Evolutionary conservation across 139 green algal genomes (phyloP).

Genomic region (Chlamydomonas incerta): DNA sequence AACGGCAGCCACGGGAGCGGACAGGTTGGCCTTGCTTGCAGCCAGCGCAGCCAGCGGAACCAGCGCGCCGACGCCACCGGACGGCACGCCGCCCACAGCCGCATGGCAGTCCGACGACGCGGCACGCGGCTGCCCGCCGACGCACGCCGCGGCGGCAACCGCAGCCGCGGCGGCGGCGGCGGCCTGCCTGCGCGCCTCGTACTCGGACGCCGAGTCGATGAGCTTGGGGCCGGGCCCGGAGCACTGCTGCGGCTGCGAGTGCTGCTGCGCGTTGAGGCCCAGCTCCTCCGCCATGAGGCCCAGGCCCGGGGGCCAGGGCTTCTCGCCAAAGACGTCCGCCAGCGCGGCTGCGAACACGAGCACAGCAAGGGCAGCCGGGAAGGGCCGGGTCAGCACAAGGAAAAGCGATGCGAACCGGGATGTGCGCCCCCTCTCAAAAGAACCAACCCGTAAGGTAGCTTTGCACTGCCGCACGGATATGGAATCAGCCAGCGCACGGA

Average conservation of each 20-base stretch:
- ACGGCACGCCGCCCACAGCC: neutral
- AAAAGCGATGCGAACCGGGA: neutral
- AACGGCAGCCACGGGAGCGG: no score
- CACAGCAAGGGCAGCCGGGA: neutral
- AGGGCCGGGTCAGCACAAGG: neutral
- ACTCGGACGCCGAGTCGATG: constrained; percentile 35
- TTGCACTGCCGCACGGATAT: no score
- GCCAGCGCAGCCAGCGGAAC: neutral
- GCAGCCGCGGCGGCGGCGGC: neutral
- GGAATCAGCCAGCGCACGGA: no score
- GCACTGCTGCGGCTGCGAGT: neutral
- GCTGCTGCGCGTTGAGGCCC: constrained; percentile 1
- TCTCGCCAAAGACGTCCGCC: constrained; percentile 20
- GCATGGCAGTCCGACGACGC: neutral
- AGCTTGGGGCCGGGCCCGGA: neutral
- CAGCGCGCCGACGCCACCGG: neutral
- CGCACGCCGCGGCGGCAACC: neutral
- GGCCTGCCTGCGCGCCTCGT: neutral
- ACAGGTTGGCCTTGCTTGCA: neutral
- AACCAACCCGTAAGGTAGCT: no score
- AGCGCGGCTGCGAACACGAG: neutral
- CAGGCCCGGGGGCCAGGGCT: constrained; percentile 5
- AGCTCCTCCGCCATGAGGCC: constrained; percentile 30
- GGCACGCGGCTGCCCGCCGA: neutral
- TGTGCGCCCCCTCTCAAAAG: neutral